These are phyloP conservation scores for Acer saccharum DNA, from an alignment of 345 rosid species.

Conservation along the genomic window DNA sequence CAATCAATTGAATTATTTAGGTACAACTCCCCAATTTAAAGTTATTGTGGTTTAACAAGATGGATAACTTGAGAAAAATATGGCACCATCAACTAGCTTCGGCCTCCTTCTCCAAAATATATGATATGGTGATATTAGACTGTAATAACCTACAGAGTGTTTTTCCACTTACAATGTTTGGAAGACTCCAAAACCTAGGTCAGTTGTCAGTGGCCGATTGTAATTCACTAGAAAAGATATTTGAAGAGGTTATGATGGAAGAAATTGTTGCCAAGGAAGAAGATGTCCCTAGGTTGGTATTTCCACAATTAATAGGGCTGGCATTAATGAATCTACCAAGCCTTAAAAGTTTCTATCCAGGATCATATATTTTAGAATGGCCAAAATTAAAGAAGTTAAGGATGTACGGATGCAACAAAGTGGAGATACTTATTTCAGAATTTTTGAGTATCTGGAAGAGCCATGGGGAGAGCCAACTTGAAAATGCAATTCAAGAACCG, in stretches of 20 bases:
- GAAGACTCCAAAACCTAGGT: background rate
- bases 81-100: background rate
- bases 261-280: background rate
- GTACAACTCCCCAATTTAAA: too few relatives aligned
- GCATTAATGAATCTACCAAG: background rate
- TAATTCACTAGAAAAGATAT: too few relatives aligned
- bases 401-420: background rate
- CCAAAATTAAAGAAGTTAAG: background rate
- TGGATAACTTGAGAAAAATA: background rate
- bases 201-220: accelerated
- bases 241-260: background rate
- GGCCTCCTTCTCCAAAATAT: background rate
- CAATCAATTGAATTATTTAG: too few relatives aligned
- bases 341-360: background rate
- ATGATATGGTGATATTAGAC: background rate
- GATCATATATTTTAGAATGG: background rate
- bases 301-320: background rate
- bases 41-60: too few relatives aligned
- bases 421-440: background rate
- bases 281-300: background rate
- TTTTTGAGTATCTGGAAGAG: too few relatives aligned
- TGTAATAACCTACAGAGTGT: background rate
- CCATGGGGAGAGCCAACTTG: background rate
- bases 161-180: background rate
- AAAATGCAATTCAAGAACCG: background rate